Base-by-base conservation (phyloP, 129 eudicot species). In the Chrysanthemum lavandulifolium region DNA sequence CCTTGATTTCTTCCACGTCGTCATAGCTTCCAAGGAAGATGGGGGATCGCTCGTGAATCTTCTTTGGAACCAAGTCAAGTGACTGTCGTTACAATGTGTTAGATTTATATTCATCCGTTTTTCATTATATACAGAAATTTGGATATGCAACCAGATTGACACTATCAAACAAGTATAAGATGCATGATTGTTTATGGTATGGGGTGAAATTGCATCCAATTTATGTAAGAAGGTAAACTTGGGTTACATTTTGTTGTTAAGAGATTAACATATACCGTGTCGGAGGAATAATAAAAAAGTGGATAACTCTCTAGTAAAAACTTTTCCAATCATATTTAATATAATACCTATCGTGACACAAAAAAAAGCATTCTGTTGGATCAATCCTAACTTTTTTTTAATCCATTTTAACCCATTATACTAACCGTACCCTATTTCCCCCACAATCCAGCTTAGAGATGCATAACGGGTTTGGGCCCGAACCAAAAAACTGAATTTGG, bases 1-100 rank as follows among this genome's bases (percentile, higher is more conserved):
- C 96, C 81, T 90, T 94, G 82, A 94, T 94, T 81, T 88, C 96
- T 75, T 94, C 97, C 65, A 94, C 94, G 52, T 94, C 99, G n/a
- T 94, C 99, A 36, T 83, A 88, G 86, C 99, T 94, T 48, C 99
- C 99, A 16, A 94, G 85, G 81, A 94, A 94, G 80, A 94, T 85
- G 12, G 99, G 97, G 21, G 99, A 94, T 56, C 99, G 81, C 55
- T 94, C 97, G 33, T 94, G 99, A 58, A 94, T 90, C 69, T 84
- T 86, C 83, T 67, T 74, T 0, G 99, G 99, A 61, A 86, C 81
- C 85, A 94, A 82, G 68, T 94, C 99, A 25, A 94, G 97, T 62
- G 99, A 89, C 99, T 94, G 84, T 53, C 65, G 15, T 59, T 11
- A 68, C 54, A 63, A 45, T 29, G 48, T 11, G 36, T 57, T 64